A percentile compares a stretch with the other conserved stretches of the same genome.
These are phyloP conservation scores for Mallotus japonicus DNA, from an alignment of 441 rosid genomes.

Conservation along the genomic window DNA sequence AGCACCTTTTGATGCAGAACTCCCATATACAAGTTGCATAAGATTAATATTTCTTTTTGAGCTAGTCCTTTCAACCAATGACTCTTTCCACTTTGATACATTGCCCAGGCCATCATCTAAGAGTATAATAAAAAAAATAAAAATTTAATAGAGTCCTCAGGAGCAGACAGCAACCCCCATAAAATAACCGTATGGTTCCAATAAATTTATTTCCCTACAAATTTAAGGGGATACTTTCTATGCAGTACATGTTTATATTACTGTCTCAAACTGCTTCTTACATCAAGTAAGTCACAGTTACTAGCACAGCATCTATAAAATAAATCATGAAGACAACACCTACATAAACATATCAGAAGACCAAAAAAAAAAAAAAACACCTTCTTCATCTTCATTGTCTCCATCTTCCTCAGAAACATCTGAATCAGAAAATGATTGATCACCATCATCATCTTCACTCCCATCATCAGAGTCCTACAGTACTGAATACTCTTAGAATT, in stretches of 20 bases:
- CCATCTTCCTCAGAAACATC: conserved; percentile 42
- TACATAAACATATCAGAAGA: neutral
- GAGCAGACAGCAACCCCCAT: neutral
- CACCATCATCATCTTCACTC: conserved; percentile 36
- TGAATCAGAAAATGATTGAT: conserved; percentile 40
- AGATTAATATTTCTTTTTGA: conserved; percentile 53
- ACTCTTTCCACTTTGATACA: conserved; percentile 78
- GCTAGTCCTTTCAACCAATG: conserved; percentile 57
- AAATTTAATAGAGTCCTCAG: conserved; percentile 15
- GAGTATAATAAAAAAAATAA: conserved; percentile 15
- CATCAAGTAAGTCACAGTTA: neutral
- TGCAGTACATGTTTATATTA: neutral
- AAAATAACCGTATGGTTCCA: neutral
- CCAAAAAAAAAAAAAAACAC: conserved; percentile 28
- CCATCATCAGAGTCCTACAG: conserved; percentile 54
- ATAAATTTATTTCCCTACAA: neutral
- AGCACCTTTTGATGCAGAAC: conserved; percentile 34
- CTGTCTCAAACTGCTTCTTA: neutral
- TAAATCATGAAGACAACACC: neutral
- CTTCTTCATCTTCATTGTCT: conserved; percentile 41
- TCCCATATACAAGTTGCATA: conserved; percentile 82
- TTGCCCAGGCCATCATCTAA: conserved; percentile 61
- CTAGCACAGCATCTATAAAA: neutral
- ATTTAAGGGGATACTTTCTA: neutral
- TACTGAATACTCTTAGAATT: conserved; percentile 15